Base-by-base conservation (phyloP, 2,329 filamentous ascomycete species). In the Neurospora crassa region DNA sequence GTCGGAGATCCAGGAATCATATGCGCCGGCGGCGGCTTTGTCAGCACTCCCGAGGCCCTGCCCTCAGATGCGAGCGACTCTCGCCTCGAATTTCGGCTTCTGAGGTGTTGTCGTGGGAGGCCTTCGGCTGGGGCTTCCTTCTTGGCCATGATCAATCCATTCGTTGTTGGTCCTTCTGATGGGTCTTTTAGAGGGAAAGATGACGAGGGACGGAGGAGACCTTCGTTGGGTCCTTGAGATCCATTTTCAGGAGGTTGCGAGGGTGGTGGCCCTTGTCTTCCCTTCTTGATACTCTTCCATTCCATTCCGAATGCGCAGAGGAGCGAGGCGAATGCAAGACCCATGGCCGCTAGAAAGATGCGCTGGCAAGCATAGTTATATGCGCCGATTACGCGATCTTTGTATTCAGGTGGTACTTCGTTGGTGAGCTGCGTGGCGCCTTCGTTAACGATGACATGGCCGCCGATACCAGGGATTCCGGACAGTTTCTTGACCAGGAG, bases 251-350 rank as follows among this genome's bases (percentile, higher is more conserved):
- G 68, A 37, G 42, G 67, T 47, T 29, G 63, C 72, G 1, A 69
- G 68, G 10, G 24, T 11, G 74, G 71, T 6, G 70, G 71, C 3
- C 74, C 74, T 29, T 75, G 72, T 69, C 73, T 76, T 0, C 73
- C 77, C 76, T 87, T 88, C 83, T 91, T 92, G 76, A 92, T 88
- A 74, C 82, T 89, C 78, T 83, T 88, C 90, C 90, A 92, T 78
- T 92, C 86, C 74, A 92, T 85, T 29, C 84, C 84, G 2, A 86
- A 76, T 0, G 87, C 84, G 8, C 86, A 88, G 11, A 90, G n/a
- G 7, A 92, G 81, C 12, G 86, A 86, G 1, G 86, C 76, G 6
- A 84, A 79, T 0, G 85, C 83, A 73, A 91, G 80, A 0, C 86
- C 90, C 69, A 90, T 81, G 4, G 84, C 84, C 1, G 89, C 86